Evolutionary conservation across 2,329 filamentous ascomycete genomes (phyloP).

Genomic region (Anisogramma anomala): DNA sequence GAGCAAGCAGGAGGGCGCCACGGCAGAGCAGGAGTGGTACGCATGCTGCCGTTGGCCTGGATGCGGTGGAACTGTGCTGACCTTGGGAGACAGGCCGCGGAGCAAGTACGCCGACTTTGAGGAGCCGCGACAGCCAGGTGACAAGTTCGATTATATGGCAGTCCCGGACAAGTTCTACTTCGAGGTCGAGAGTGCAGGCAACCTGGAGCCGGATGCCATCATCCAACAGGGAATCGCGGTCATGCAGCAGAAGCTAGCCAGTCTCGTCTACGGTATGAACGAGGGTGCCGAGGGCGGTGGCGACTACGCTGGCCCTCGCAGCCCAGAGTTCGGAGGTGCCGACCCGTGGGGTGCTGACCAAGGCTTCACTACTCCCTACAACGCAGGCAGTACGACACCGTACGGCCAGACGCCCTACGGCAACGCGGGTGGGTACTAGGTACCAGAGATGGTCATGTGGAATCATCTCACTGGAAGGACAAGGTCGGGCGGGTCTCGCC

Average conservation of each 20-base stretch:
- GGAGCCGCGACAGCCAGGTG: conserved; percentile 66
- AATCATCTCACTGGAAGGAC: neutral
- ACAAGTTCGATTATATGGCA: conserved; percentile 84
- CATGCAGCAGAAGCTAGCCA: conserved; percentile 80
- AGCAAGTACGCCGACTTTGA: conserved; percentile 72
- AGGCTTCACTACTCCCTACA: conserved; percentile 58
- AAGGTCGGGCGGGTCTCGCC: neutral
- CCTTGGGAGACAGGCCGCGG: conserved; percentile 52
- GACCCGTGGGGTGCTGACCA: conserved; percentile 45
- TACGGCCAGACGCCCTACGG: conserved; percentile 35
- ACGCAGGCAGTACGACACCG: conserved; percentile 31
- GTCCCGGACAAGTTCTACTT: conserved; percentile 80
- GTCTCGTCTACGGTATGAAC: conserved; percentile 44
- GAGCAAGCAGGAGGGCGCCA: conserved; percentile 17
- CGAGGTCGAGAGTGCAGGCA: conserved; percentile 81
- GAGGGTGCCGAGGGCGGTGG: conserved; percentile 36
- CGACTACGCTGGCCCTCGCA: conserved; percentile 52
- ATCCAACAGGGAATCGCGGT: conserved; percentile 80
- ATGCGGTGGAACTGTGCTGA: conserved; percentile 16
- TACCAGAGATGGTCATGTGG: neutral
- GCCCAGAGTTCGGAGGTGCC: conserved; percentile 51
- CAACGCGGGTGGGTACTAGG: conserved; percentile 33
- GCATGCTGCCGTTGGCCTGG: conserved; percentile 19
- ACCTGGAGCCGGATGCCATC: conserved; percentile 79
- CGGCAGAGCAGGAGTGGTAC: conserved; percentile 69